These are phyloP conservation scores for Vitis rotundifolia DNA, from an alignment of 164 flowering plant species.

Conservation along the genomic window DNA sequence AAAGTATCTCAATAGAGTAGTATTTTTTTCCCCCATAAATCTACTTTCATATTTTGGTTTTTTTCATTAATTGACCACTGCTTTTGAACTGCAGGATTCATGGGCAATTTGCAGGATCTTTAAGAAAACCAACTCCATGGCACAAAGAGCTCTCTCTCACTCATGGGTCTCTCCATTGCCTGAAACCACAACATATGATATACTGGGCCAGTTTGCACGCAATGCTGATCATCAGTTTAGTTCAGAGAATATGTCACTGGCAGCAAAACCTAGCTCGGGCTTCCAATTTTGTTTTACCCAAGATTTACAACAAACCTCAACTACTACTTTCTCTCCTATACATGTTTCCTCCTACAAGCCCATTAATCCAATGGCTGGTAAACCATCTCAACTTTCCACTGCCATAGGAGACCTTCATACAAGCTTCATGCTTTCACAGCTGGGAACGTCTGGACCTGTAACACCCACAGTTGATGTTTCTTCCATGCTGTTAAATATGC, in stretches of 20 bases:
- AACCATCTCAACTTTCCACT: slow-evolving; percentile 12
- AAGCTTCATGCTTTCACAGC: slow-evolving; percentile 25
- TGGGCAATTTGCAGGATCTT: slow-evolving; percentile 99
- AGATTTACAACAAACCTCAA: slow-evolving; percentile 1
- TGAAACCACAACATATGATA: slow-evolving; percentile 10
- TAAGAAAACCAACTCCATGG: slow-evolving; percentile 79
- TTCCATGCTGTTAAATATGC: slow-evolving; percentile 35
- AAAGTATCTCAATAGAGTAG: slow-evolving; percentile 12
- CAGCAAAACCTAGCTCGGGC: slow-evolving; percentile 4
- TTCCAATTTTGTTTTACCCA: slow-evolving; percentile 11
- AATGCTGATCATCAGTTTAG: slow-evolving; percentile 5
- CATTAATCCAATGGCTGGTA: background rate
- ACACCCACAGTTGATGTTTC: slow-evolving; percentile 20
- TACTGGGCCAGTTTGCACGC: slow-evolving; percentile 1
- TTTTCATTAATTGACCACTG: too few species aligned
- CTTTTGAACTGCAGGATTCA: slow-evolving; percentile 60
- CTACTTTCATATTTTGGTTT: background rate
- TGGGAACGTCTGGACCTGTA: slow-evolving; percentile 12
- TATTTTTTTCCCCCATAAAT: background rate
- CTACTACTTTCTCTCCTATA: slow-evolving; percentile 10
- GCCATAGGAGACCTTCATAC: slow-evolving; percentile 15
- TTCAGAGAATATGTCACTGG: slow-evolving; percentile 8
- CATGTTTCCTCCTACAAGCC: slow-evolving; percentile 10
- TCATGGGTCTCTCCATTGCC: slow-evolving; percentile 62
- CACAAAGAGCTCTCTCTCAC: slow-evolving; percentile 80